Conservation (phyloP, 441 rosid genomes). For the Breynia disticha region DNA sequence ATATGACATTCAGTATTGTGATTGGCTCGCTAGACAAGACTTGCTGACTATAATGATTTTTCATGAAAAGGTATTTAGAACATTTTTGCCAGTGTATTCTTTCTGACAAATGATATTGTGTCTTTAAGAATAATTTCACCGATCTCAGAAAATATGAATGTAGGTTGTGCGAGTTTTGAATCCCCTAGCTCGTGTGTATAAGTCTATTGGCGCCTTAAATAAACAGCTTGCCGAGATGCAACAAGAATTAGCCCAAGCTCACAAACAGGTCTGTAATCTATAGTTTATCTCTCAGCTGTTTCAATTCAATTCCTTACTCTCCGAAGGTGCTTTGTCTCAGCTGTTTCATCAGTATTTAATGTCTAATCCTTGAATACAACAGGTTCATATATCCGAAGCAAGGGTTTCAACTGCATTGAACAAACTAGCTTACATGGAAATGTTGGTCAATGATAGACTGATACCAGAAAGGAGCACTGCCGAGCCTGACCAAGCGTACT, state of each 20-base stretch:
- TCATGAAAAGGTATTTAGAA: slow-evolving; percentile 65
- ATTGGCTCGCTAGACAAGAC: slow-evolving; percentile 96
- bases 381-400: slow-evolving; percentile 95
- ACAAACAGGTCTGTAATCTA: slow-evolving; percentile 49
- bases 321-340: not conserved
- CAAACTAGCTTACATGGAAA: slow-evolving; percentile 90
- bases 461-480: slow-evolving; percentile 45
- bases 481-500: slow-evolving; percentile 31
- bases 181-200: slow-evolving; percentile 90
- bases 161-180: slow-evolving; percentile 92
- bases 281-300: too few relatives aligned
- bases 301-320: slow-evolving; percentile 1
- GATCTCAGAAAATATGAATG: slow-evolving; percentile 10
- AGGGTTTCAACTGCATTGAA: slow-evolving; percentile 81
- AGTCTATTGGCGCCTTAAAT: slow-evolving; percentile 81
- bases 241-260: slow-evolving; percentile 72
- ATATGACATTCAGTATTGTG: slow-evolving; percentile 78
- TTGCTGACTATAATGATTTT: slow-evolving; percentile 78
- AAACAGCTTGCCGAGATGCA: slow-evolving; percentile 85
- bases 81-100: not conserved
- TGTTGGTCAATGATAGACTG: slow-evolving; percentile 69
- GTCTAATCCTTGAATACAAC: slow-evolving; percentile 21
- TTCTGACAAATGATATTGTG: not conserved
- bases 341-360: slow-evolving; percentile 7
- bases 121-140: slow-evolving; percentile 5